phyloP scores from a whole-genome alignment of 2,329 filamentous ascomycete species.

The Tolypocladium tundrense region DNA sequence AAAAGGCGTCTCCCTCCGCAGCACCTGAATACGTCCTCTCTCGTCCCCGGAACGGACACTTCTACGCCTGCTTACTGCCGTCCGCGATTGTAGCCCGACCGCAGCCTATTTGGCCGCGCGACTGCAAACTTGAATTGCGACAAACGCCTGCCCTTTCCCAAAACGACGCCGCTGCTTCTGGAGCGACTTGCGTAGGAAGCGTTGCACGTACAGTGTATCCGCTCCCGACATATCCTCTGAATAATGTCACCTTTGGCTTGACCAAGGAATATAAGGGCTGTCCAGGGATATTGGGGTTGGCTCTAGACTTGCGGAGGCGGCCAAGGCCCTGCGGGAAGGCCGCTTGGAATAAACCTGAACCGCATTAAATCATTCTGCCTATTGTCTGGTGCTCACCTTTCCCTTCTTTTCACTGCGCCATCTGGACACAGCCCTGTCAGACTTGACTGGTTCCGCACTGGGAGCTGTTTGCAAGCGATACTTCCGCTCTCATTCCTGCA shows the following conservation, averaged over 20 bases:
- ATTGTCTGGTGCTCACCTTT: not conserved
- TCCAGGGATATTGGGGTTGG: constrained; percentile 13
- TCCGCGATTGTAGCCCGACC: not conserved
- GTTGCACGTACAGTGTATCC: not conserved
- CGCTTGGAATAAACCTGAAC: constrained; percentile 19
- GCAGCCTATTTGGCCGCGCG: not conserved
- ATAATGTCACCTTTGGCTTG: constrained; percentile 11
- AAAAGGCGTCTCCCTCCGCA: not conserved
- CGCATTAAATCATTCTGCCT: constrained; percentile 2
- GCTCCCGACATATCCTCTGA: constrained; percentile 3
- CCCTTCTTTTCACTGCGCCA: not conserved
- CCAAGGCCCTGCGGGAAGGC: constrained; percentile 9
- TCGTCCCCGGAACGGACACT: not conserved
- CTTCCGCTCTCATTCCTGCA: not conserved
- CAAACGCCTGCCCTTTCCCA: not conserved
- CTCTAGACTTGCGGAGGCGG: constrained; percentile 12
- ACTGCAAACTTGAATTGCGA: not conserved
- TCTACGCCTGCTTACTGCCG: not conserved
- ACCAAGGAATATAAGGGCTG: constrained; percentile 10
- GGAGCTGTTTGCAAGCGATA: not conserved
- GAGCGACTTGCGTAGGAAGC: constrained; percentile 2
- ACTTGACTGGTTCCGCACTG: not conserved
- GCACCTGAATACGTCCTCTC: not conserved
- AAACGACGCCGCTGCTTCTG: not conserved
- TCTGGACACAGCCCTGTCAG: constrained; percentile 1